Evolutionary conservation across 2,329 filamentous ascomycete species (phyloP).

Genomic region (Alternaria solani): DNA sequence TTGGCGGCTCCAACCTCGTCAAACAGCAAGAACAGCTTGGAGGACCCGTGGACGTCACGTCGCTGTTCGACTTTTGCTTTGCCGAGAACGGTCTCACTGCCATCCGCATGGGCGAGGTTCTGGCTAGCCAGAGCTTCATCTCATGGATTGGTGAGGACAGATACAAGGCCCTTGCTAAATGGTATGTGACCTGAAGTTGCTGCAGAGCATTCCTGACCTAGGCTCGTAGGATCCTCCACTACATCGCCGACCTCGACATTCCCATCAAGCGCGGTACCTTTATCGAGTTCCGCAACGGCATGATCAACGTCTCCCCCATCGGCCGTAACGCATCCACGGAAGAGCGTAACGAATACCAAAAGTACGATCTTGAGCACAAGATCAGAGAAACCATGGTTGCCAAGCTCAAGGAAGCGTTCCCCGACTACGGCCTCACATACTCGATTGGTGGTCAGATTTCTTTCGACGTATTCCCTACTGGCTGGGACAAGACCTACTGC

Average conservation of each 20-base stretch:
- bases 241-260: constrained; percentile 83
- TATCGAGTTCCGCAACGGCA: constrained; percentile 88
- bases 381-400: constrained; percentile 80
- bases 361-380: constrained; percentile 79
- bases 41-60: constrained; percentile 70
- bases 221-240: constrained; percentile 68
- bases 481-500: constrained; percentile 99
- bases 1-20: constrained; percentile 87
- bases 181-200: constrained; percentile 29
- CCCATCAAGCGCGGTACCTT: constrained; percentile 86
- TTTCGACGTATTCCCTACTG: constrained; percentile 95
- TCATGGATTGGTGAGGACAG: constrained; percentile 84
- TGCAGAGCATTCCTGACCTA: neutral
- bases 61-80: constrained; percentile 97
- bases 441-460: constrained; percentile 97
- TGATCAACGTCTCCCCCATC: constrained; percentile 85
- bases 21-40: constrained; percentile 98
- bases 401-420: constrained; percentile 80
- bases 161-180: constrained; percentile 81
- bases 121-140: constrained; percentile 88
- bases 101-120: constrained; percentile 78
- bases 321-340: constrained; percentile 83
- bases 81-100: constrained; percentile 95
- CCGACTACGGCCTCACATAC: constrained; percentile 85
- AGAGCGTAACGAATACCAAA: constrained; percentile 84